These are phyloP conservation scores for Voacanga thouarsii DNA, from an alignment of 257 asterid species.

Conservation along the genomic window DNA sequence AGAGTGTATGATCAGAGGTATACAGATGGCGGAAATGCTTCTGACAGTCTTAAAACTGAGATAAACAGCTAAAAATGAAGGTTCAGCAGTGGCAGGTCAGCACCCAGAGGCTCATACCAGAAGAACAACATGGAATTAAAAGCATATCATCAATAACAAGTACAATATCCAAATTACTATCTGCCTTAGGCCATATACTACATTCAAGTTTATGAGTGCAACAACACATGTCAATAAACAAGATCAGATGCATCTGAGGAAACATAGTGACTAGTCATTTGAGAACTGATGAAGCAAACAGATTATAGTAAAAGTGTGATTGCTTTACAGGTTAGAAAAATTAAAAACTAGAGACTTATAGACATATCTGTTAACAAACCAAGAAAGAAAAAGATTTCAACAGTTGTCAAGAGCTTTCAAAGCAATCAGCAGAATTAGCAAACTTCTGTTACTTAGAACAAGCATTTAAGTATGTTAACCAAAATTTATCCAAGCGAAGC, in stretches of 20 bases:
- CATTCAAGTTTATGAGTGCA: background rate
- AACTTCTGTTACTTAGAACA: background rate
- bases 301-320: background rate
- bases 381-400: background rate
- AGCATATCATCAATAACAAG: background rate
- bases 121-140: background rate
- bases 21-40: background rate
- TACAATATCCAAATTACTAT: background rate
- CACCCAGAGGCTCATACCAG: background rate
- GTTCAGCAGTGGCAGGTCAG: background rate
- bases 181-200: background rate
- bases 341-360: background rate
- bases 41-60: background rate
- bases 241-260: background rate
- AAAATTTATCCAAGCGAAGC: background rate
- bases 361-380: background rate
- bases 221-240: background rate
- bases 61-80: background rate
- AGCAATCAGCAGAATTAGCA: background rate
- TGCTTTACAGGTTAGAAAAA: background rate
- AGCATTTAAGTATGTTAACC: background rate
- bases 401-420: background rate
- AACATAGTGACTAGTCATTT: background rate
- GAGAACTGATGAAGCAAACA: background rate
- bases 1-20: background rate